Percentiles rank a stretch among this genome's conserved stretches.
These are phyloP conservation scores for Prunus mongolica DNA, from an alignment of 306 rosid genomes.

Conservation along the genomic window DNA sequence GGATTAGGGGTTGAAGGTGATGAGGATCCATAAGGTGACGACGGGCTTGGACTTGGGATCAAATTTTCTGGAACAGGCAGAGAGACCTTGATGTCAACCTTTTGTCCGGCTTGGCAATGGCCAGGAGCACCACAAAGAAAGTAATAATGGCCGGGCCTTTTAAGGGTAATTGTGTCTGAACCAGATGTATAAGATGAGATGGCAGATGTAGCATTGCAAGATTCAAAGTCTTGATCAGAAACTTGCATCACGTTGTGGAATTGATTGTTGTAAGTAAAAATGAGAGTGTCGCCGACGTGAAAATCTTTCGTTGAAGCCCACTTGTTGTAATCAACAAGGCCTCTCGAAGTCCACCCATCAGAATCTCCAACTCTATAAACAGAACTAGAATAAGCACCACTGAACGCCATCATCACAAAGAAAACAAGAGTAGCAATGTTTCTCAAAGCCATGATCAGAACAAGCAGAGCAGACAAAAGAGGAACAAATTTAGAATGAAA, in stretches of 20 bases:
- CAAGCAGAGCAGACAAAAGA: no score
- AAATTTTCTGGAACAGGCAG: background rate
- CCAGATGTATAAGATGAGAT: background rate
- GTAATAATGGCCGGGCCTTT: background rate
- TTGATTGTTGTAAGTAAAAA: background rate
- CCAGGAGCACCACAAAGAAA: background rate
- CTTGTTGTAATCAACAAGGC: background rate
- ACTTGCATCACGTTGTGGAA: background rate
- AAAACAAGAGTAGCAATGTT: background rate
- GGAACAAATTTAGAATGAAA: no score
- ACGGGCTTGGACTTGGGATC: background rate
- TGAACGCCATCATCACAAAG: background rate
- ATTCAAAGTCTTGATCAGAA: background rate
- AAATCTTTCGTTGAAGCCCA: background rate
- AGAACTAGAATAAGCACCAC: background rate
- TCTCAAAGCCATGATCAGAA: background rate
- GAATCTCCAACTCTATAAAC: background rate
- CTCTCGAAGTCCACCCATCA: background rate
- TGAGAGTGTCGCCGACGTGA: background rate
- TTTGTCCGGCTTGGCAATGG: background rate
- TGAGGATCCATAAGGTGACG: background rate
- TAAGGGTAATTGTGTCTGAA: background rate
- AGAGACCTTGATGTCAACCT: background rate
- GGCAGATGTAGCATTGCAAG: background rate
- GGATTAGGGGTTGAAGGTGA: background rate